Evolutionary conservation across 306 rosid genomes (phyloP).

Genomic region (Lathyrus aphaca): DNA sequence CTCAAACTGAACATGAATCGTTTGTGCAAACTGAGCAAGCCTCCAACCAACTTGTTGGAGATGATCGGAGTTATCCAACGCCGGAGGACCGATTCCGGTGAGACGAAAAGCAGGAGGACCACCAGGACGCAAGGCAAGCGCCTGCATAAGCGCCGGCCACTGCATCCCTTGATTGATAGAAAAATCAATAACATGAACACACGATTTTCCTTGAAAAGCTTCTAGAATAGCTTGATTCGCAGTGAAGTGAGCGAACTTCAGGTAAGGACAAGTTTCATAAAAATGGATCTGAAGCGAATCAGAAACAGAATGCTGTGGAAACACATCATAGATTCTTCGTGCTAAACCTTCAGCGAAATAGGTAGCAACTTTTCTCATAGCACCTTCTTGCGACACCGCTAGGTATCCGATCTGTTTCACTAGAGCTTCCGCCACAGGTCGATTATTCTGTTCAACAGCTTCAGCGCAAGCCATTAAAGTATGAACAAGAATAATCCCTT

Average conservation of each 20-base stretch:
- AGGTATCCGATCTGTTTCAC: constrained; percentile 78
- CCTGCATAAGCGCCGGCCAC: constrained; percentile 97
- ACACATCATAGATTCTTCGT: constrained; percentile 61
- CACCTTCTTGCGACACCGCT: constrained; percentile 80
- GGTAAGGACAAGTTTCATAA: constrained; percentile 87
- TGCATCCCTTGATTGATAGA: constrained; percentile 96
- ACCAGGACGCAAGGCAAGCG: constrained; percentile 75
- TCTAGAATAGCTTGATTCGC: constrained; percentile 92
- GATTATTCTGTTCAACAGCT: constrained; percentile 69
- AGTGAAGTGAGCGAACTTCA: constrained; percentile 92
- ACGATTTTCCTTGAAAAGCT: constrained; percentile 72
- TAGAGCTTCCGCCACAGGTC: constrained; percentile 63
- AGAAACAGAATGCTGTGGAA: constrained; percentile 60
- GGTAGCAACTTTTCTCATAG: constrained; percentile 89
- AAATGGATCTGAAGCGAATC: constrained; percentile 82
- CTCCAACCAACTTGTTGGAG: constrained; percentile 94
- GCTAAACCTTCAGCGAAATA: constrained; percentile 89
- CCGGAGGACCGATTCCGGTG: constrained; percentile 92
- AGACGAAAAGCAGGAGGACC: constrained; percentile 85
- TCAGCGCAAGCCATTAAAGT: constrained; percentile 84
- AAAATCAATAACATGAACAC: constrained; percentile 89
- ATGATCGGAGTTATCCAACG: constrained; percentile 77
- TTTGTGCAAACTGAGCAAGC: constrained; percentile 80
- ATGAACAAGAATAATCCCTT: constrained; percentile 85
- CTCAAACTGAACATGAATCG: constrained; percentile 72